Evolutionary conservation across 352 stramenopile species (phyloP), one percentile per base, ranked within the genome.

Genomic region (Hyaloperonospora arabidopsidis): DNA sequence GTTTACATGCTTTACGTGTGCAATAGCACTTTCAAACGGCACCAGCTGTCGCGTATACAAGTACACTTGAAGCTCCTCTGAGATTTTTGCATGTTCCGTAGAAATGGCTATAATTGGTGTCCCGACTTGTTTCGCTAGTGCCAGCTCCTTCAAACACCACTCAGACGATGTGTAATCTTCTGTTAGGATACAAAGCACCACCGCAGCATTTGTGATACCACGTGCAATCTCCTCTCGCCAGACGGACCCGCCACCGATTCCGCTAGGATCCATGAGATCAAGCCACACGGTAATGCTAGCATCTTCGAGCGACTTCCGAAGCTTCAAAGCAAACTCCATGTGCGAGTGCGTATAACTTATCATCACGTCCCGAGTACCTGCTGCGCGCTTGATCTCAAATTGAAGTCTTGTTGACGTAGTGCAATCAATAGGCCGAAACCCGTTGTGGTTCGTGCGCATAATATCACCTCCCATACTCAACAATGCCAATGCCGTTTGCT

Each of bases 221-320:
- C 79, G 77, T 2, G 79, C 82, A 21, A 92, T 89, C 48, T 89
- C 79, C 57, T 92, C 74, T 45, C 82, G 77, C 82, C 82, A 92
- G 5, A 91, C 77, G 0, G 77, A 76, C 34, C 79, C 80, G 12
- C 80, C 82, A 15, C 78, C 78, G 21, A 92, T 89, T 18, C 76
- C 80, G 34, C 70, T 86, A 5, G 79, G 79, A 47, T 92, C 79
- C 79, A 89, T 90, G 17, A 74, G 84, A 59, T 92, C 82, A 76
- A 93, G 85, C 79, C 78, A 89, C 46, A 76, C 88, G 17, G 82
- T 90, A 3, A 88, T 51, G 29, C 72, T 62, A 13, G 72, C 74
- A 17, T 77, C 52, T 57, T 89, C 79, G 10, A 90, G 52, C 54
- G 72, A 69, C 45, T 89, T 72, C 12, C 80, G 79, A 41, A 93